phyloP scores from a whole-genome alignment of 345 rosid genomes.

The Hevea brasiliensis region DNA sequence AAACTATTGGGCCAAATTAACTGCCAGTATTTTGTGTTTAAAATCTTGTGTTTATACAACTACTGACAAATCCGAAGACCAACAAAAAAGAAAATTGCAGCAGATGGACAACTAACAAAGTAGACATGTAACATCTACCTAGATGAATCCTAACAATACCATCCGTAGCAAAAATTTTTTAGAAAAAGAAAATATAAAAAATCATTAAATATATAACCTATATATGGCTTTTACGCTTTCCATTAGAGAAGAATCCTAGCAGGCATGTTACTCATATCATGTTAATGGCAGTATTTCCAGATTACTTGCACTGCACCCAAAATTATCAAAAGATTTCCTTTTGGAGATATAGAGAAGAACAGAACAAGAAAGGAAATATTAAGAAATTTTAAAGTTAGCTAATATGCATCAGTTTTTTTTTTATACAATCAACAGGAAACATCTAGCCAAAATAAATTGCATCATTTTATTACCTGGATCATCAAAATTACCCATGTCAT shows the following conservation, averaged over 20 bases:
- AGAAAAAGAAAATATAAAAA: conserved; percentile 2
- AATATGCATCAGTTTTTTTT: not conserved
- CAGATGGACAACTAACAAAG: not conserved
- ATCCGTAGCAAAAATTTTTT: not conserved
- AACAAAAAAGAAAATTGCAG: not conserved
- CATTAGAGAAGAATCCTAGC: conserved; percentile 1
- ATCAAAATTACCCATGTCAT: conserved; percentile 62
- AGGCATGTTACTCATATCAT: not conserved
- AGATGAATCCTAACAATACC: not conserved
- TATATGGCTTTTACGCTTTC: not conserved
- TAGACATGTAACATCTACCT: not conserved
- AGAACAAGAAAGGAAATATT: not conserved
- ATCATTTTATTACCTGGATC: conserved; percentile 58
- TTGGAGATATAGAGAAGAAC: not conserved
- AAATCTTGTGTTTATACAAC: not conserved
- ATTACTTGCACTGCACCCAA: not conserved
- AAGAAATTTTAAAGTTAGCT: not conserved
- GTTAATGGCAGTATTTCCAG: not conserved
- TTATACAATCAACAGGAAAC: not conserved
- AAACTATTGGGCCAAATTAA: not conserved
- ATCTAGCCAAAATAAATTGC: not conserved
- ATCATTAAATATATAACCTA: not conserved
- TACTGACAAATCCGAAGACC: not conserved
- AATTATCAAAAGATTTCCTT: not conserved
- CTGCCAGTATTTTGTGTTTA: not conserved